phyloP scores from a whole-genome alignment of 83 land plant species.

The Isoetes engelmannii region DNA sequence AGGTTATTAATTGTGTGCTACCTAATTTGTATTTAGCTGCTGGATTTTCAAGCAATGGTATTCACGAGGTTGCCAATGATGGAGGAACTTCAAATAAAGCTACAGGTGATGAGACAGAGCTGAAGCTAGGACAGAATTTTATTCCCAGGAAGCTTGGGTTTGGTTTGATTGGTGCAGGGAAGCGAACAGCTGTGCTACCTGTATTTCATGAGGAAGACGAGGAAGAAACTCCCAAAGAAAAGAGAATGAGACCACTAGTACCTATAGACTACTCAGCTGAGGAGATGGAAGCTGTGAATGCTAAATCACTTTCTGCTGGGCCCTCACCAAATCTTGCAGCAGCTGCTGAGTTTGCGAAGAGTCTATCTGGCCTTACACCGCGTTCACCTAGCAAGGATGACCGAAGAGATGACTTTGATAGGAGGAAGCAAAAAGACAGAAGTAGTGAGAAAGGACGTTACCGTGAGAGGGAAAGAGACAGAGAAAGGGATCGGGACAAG shows the following conservation, averaged over 20 bases:
- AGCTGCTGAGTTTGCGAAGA: slow-evolving; percentile 87
- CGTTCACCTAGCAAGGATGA: slow-evolving; percentile 30
- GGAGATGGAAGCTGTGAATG: slow-evolving; percentile 78
- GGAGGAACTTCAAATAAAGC: slow-evolving; percentile 22
- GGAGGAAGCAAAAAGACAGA: slow-evolving; percentile 44
- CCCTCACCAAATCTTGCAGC: slow-evolving; percentile 51
- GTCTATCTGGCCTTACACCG: slow-evolving; percentile 33
- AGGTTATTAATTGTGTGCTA: too few species aligned
- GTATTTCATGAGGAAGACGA: slow-evolving; percentile 92
- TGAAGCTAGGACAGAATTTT: slow-evolving; percentile 36
- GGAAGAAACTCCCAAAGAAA: slow-evolving; percentile 73
- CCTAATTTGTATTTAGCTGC: not conserved
- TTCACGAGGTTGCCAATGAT: slow-evolving; percentile 16
- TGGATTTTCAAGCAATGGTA: slow-evolving; percentile 31
- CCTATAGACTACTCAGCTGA: slow-evolving; percentile 96
- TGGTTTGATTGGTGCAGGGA: slow-evolving; percentile 89
- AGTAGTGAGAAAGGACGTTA: slow-evolving; percentile 32
- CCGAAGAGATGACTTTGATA: slow-evolving; percentile 48
- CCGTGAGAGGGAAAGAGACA: slow-evolving; percentile 36
- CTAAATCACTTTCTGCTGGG: slow-evolving; percentile 9
- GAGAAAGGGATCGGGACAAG: slow-evolving; percentile 33
- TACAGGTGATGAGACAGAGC: slow-evolving; percentile 26
- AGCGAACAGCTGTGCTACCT: slow-evolving; percentile 76
- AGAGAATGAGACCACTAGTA: slow-evolving; percentile 77
- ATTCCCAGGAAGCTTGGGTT: slow-evolving; percentile 77